These are phyloP conservation scores for Tetracladium maxilliforme DNA, from an alignment of 2,329 filamentous ascomycete genomes.

Conservation along the genomic window DNA sequence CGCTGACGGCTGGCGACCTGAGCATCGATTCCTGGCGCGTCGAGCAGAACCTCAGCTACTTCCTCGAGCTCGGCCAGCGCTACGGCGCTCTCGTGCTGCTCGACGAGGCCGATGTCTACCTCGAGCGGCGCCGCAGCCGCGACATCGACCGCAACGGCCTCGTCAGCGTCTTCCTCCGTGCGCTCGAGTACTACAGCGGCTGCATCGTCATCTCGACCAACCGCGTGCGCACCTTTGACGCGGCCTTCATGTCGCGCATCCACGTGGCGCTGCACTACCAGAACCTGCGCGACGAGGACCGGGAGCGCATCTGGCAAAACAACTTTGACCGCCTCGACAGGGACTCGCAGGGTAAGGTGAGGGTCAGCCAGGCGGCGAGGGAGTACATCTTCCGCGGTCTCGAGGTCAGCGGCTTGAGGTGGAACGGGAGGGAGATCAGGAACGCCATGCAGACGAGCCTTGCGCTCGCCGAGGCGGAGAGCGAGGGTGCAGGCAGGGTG, in stretches of 20 bases:
- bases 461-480: constrained; percentile 6
- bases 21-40: constrained; percentile 5
- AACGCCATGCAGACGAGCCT: constrained; percentile 6
- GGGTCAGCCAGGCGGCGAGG: constrained; percentile 1
- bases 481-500: constrained; percentile 4
- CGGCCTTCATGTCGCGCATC: constrained; percentile 20
- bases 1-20: constrained; percentile 14
- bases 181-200: constrained; percentile 23
- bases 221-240: constrained; percentile 21
- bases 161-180: constrained; percentile 19
- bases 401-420: constrained; percentile 2
- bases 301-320: constrained; percentile 14
- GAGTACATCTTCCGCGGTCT: constrained; percentile 1
- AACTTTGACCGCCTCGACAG: not conserved
- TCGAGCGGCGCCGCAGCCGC: constrained; percentile 14
- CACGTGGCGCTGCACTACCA: constrained; percentile 17
- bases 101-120: constrained; percentile 20
- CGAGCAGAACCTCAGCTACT: constrained; percentile 1
- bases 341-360: not conserved
- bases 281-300: constrained; percentile 8
- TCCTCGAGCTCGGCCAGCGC: constrained; percentile 8
- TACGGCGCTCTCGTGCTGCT: constrained; percentile 15
- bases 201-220: constrained; percentile 27
- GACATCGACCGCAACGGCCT: constrained; percentile 16
- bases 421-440: constrained; percentile 4